Base-by-base conservation (phyloP, 495 filamentous ascomycete species). In the Echria macrotheca region DNA sequence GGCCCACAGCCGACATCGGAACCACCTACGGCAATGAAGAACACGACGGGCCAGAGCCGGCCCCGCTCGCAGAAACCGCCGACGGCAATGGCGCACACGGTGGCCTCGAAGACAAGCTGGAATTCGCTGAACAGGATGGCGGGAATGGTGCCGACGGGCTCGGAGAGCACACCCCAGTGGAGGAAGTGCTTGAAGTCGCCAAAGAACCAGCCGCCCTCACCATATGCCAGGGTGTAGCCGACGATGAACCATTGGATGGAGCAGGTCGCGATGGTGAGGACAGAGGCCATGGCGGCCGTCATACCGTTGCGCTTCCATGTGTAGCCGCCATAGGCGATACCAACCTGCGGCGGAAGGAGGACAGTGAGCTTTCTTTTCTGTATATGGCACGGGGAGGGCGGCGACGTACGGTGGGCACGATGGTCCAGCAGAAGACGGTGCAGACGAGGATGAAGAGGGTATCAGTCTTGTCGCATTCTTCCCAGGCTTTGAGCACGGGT, bases 1-100 rank as follows among this genome's bases (percentile, higher is more conserved):
- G n/a, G n/a, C n/a, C n/a, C n/a, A n/a, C n/a, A n/a, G n/a, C n/a
- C n/a, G n/a, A n/a, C n/a, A n/a, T n/a, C n/a, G 5, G 11, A 22
- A 1, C 5, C 18, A 50, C 58, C 9, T 49, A 61, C 58, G 6
- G 41, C 46, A 14, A 62, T 59, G 14, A 62, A 62, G 2, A 39
- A 32, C 12, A 59, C 47, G 17, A 56, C 45, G 1, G 56, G 50
- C 47, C 44, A 50, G 15, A 62, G 23, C 19, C 53, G 31, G 3
- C 59, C 59, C n/a, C 59, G 38, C 40, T 62, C 59, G n/a, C 58
- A 61, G 19, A 61, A 50, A n/a, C 58, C 58, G 7, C 59, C 59
- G 0, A 62, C 49, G 5, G 59, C 56, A 43, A 62, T 62, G 22
- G 59, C 59, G 23, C 59, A 62, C 8, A 62, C 59, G 5, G 59